phyloP scores from a whole-genome alignment of 2,329 filamentous ascomycete genomes.

The Pseudopyricularia javanii region DNA sequence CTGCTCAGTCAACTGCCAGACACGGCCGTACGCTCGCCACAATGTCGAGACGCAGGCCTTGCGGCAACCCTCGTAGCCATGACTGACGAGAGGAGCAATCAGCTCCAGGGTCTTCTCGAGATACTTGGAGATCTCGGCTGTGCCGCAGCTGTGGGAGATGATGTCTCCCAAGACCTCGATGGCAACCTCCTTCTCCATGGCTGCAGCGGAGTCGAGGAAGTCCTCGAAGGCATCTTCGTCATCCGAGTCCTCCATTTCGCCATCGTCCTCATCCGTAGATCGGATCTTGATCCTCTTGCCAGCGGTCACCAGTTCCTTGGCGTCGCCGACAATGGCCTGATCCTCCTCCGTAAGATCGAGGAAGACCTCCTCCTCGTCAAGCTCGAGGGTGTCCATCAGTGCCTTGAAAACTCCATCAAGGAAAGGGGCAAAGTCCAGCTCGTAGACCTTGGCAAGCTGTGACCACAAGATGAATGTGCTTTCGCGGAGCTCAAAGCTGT shows the following conservation, averaged over 20 bases:
- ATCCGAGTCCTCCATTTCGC: slow-evolving; percentile 48
- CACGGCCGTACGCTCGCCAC: slow-evolving; percentile 84
- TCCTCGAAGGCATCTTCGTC: slow-evolving; percentile 70
- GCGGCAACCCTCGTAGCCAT: slow-evolving; percentile 85
- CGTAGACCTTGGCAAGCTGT: slow-evolving; percentile 86
- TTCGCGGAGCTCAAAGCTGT: slow-evolving; percentile 83
- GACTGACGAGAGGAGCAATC: slow-evolving; percentile 69
- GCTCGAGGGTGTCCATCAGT: slow-evolving; percentile 72
- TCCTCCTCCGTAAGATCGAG: slow-evolving; percentile 63
- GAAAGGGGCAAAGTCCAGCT: slow-evolving; percentile 69
- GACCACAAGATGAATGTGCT: slow-evolving; percentile 97
- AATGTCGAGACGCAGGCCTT: slow-evolving; percentile 85
- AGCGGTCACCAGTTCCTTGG: slow-evolving; percentile 59
- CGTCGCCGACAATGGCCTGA: slow-evolving; percentile 55
- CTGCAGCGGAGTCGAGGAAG: slow-evolving; percentile 79
- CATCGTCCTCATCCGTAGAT: slow-evolving; percentile 41
- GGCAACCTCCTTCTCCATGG: slow-evolving; percentile 94
- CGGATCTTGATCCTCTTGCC: slow-evolving; percentile 81
- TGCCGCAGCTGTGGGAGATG: slow-evolving; percentile 70
- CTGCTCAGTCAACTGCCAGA: slow-evolving; percentile 80
- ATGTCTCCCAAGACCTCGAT: slow-evolving; percentile 91
- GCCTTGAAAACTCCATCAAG: slow-evolving; percentile 60
- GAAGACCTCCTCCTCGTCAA: slow-evolving; percentile 80
- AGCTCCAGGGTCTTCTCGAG: slow-evolving; percentile 80
- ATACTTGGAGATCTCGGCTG: slow-evolving; percentile 63